Evolutionary conservation across 1,284 basidiomycete species (phyloP), one percentile per base, ranked within the genome.

Genomic region (Phellopilus nigrolimitatus): DNA sequence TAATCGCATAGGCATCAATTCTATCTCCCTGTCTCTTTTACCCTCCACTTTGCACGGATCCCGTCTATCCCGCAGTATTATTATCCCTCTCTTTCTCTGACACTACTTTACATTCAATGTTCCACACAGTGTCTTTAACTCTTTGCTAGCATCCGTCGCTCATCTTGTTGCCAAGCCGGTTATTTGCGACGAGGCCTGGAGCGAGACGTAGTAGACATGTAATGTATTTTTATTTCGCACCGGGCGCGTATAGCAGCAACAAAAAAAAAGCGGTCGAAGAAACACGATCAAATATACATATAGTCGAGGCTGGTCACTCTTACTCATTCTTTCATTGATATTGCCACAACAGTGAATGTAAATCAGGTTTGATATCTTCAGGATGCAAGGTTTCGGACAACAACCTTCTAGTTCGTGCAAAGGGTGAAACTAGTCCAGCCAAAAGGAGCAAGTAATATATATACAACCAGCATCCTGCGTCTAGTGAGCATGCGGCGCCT

Each of bases 401-500:
- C 28, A 12, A 7, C 10, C 15, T 42, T 22, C 21, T 42, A 12
- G 15, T 27, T 42, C 8, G 40, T 42, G 9, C 15, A 37, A 8
- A 37, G 15, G 36, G 7, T 37, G 36, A 37, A 37, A 37, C 6
- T 6, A 37, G 36, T 15, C 15, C 36, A 5, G 12, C 28, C 12
- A 30, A 30, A n/a, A n/a, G 6, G 28, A 30, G 7, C 28, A 12
- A 6, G 34, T 37, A 37, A 17, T n/a, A 37, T 37, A 37, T 17
- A 37, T 37, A 37, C 34, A 37, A 37, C 10, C 19, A 30, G 34
- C n/a, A 15, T 42, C 19, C 15, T 12, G 40, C 40, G 40, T 21
- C 64, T 58, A 69, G 56, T 73, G 68, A 47, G 71, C 68, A 59
- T 79, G 76, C 30, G 68, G 71, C 13, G 72, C 79, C 63, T 83